These are phyloP conservation scores for Beauveria rudraprayagi DNA, from an alignment of 2,329 filamentous ascomycete genomes.

Conservation along the genomic window DNA sequence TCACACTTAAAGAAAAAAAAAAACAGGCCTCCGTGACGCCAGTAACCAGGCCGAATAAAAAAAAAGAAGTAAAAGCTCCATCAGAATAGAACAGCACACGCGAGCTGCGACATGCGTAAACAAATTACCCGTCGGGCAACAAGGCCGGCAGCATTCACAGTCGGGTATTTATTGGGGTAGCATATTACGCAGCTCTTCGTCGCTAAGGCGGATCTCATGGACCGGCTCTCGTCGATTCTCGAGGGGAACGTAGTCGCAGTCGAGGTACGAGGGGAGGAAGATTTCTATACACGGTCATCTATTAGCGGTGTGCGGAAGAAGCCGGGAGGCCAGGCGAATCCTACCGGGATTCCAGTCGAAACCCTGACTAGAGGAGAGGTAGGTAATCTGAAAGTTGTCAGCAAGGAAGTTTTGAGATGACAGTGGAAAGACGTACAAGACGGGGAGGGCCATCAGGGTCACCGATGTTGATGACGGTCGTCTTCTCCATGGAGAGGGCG, in stretches of 20 bases:
- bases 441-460: constrained; percentile 64
- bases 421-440: constrained; percentile 44
- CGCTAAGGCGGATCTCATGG: constrained; percentile 67
- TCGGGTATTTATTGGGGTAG: constrained; percentile 45
- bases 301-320: constrained; percentile 4
- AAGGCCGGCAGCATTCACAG: not conserved
- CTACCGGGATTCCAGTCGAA: constrained; percentile 76
- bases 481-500: constrained; percentile 64
- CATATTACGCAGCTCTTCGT: constrained; percentile 65
- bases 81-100: not conserved
- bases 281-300: constrained; percentile 47
- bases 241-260: constrained; percentile 66
- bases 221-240: constrained; percentile 71
- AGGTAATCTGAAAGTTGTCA: constrained; percentile 54
- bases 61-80: not conserved
- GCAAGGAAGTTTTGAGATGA: not conserved
- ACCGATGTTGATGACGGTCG: constrained; percentile 73
- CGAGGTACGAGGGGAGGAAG: constrained; percentile 70
- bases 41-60: not conserved
- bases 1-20: not conserved
- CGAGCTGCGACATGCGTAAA: not conserved
- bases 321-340: constrained; percentile 12
- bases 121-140: not conserved
- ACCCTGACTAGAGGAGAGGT: constrained; percentile 69
- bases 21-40: not conserved